phyloP scores from a whole-genome alignment of 768 basidiomycete genomes.

The Lentinus tigrinus region DNA sequence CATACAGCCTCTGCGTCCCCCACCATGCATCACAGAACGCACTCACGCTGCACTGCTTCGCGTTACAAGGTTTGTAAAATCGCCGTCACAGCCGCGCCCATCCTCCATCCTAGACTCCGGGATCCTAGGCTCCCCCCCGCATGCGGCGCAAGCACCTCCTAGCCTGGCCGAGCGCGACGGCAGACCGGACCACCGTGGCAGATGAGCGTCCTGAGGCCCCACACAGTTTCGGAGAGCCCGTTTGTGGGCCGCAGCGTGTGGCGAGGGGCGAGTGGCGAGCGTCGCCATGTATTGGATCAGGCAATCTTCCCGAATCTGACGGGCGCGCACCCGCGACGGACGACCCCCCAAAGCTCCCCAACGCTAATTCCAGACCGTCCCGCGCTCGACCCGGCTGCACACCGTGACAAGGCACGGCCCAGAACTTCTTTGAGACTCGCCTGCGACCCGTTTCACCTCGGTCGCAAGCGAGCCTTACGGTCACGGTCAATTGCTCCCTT shows the following conservation, averaged over 20 bases:
- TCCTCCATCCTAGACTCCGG: not conserved
- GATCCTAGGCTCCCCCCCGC: not conserved
- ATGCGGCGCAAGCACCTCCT: not conserved
- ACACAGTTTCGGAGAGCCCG: not conserved
- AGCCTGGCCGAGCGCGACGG: not conserved
- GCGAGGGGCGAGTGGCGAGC: not conserved
- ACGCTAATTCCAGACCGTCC: not conserved
- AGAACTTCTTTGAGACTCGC: not conserved
- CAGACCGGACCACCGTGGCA: not conserved
- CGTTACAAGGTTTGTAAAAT: constrained; percentile 5
- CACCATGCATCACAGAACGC: constrained; percentile 1
- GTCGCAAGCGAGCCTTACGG: not conserved
- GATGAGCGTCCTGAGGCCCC: not conserved
- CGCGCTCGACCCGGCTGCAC: not conserved
- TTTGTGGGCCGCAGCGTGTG: not conserved
- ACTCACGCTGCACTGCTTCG: constrained; percentile 14
- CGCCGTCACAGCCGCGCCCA: not conserved
- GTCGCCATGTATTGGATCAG: not conserved
- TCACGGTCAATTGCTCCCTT: not conserved
- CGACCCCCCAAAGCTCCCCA: not conserved
- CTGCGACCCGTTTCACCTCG: not conserved
- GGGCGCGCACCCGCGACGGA: constrained; percentile 6
- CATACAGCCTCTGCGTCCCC: not conserved
- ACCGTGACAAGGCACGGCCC: not conserved
- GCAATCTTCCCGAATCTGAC: not conserved